A percentile compares a stretch with the other conserved stretches of the same genome.
phyloP scores from a whole-genome alignment of 164 flowering plant genomes.

The Stephania cephalantha region DNA sequence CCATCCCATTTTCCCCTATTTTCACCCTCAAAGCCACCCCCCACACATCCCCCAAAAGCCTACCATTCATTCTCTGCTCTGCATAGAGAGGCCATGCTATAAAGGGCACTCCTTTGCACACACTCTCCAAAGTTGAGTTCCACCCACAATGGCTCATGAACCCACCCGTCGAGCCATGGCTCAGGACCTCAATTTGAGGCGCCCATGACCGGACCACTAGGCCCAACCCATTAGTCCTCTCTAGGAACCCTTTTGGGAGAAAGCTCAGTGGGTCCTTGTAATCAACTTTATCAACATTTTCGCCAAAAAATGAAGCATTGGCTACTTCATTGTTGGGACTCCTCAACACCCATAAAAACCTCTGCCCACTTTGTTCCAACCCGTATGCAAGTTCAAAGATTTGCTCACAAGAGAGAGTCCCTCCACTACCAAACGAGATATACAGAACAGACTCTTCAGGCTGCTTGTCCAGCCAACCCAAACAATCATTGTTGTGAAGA shows the following conservation, averaged over 20 bases:
- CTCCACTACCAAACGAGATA: constrained; percentile 41
- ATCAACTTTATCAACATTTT: neutral
- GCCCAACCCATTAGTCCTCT: constrained; percentile 28
- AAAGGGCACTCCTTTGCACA: constrained; percentile 33
- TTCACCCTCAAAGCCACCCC: constrained; percentile 25
- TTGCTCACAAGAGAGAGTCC: constrained; percentile 31
- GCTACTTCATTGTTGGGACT: constrained; percentile 24
- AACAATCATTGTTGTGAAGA: constrained; percentile 1
- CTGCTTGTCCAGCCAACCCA: constrained; percentile 39
- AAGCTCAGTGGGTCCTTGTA: constrained; percentile 17
- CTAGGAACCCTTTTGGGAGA: constrained; percentile 29
- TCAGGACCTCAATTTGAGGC: constrained; percentile 30
- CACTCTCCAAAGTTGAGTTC: constrained; percentile 39
- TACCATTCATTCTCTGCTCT: constrained; percentile 41
- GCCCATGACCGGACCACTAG: constrained; percentile 40
- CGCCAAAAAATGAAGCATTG: constrained; percentile 18
- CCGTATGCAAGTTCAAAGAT: constrained; percentile 33
- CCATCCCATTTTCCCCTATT: constrained; percentile 12
- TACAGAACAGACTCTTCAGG: constrained; percentile 32
- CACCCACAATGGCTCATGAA: constrained; percentile 45
- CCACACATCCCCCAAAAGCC: constrained; percentile 25
- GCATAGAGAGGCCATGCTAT: constrained; percentile 46
- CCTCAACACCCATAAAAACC: constrained; percentile 37
- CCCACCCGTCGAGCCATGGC: constrained; percentile 34
- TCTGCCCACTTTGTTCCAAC: constrained; percentile 31